Percentiles rank a stretch among this genome's conserved stretches.
Evolutionary conservation across 2,329 filamentous ascomycete genomes (phyloP).

Genomic region (Monilinia fructicola): DNA sequence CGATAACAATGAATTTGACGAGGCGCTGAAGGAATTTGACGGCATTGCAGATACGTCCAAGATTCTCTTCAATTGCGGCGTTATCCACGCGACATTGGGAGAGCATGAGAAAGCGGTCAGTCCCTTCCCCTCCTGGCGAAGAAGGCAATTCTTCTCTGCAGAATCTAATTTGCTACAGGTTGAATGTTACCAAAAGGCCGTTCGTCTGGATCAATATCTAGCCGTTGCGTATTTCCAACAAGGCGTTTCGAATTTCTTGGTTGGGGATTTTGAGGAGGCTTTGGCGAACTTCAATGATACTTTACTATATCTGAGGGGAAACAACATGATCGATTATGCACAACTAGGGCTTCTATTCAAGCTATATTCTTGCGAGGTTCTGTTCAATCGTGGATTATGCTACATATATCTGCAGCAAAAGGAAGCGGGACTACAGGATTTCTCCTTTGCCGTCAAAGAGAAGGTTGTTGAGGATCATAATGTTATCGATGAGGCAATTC

Average conservation of each 20-base stretch:
- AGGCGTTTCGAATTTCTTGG: slow-evolving; percentile 94
- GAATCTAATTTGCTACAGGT: slow-evolving; percentile 58
- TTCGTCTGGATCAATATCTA: slow-evolving; percentile 88
- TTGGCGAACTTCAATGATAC: slow-evolving; percentile 99
- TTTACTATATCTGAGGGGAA: slow-evolving; percentile 87
- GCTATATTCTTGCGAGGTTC: slow-evolving; percentile 92
- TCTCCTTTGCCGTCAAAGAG: slow-evolving; percentile 88
- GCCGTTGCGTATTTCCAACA: slow-evolving; percentile 98
- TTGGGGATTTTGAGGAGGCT: slow-evolving; percentile 96
- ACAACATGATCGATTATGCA: slow-evolving; percentile 97
- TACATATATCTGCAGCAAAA: slow-evolving; percentile 96
- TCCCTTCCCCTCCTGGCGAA: slow-evolving; percentile 31
- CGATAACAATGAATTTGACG: slow-evolving; percentile 97
- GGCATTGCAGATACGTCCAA: slow-evolving; percentile 93
- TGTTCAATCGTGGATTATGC: slow-evolving; percentile 95
- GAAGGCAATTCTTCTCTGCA: neutral
- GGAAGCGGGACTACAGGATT: slow-evolving; percentile 85
- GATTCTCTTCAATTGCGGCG: slow-evolving; percentile 97
- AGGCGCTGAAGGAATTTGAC: slow-evolving; percentile 79
- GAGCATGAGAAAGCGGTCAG: slow-evolving; percentile 94
- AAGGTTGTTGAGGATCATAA: slow-evolving; percentile 96
- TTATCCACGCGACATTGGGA: slow-evolving; percentile 93
- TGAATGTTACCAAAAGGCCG: slow-evolving; percentile 89
- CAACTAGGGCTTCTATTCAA: slow-evolving; percentile 95
- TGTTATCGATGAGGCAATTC: slow-evolving; percentile 96